Conservation (phyloP, 1,139 yeast species). For the Geotrichum candidum region DNA sequence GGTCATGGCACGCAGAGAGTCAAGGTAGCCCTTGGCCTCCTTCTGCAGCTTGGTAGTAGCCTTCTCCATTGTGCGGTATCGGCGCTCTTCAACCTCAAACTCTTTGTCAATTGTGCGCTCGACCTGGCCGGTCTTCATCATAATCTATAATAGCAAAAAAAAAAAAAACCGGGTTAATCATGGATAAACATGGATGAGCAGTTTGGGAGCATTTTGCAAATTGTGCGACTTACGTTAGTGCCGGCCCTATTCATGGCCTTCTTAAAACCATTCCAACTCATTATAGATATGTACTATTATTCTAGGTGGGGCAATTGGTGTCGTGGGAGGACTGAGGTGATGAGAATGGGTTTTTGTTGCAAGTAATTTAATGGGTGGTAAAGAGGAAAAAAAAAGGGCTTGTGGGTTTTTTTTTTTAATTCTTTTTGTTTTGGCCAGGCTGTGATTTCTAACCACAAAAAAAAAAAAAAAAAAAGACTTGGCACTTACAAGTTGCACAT, state of each 20-base stretch:
- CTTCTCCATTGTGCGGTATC: constrained; percentile 68
- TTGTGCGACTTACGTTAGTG: constrained; percentile 49
- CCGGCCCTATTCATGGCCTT: constrained; percentile 96
- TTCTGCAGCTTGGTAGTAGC: constrained; percentile 80
- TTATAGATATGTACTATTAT: constrained; percentile 27
- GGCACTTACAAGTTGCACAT: too few relatives aligned
- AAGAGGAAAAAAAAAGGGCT: not conserved
- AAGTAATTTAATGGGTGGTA: not conserved
- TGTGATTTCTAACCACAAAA: not conserved
- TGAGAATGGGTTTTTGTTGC: not conserved
- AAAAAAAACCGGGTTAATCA: constrained; percentile 3
- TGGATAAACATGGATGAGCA: not conserved
- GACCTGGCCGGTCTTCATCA: constrained; percentile 70
- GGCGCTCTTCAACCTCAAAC: constrained; percentile 86
- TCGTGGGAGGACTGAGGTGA: not conserved
- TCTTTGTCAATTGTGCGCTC: constrained; percentile 91
- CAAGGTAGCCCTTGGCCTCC: constrained; percentile 91
- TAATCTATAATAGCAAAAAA: constrained; percentile 37
- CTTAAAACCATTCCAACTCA: constrained; percentile 98
- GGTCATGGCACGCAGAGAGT: constrained; percentile 83
- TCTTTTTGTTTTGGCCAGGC: not conserved
- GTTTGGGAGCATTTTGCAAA: not conserved
- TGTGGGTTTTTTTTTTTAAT: not conserved
- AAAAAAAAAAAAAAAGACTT: too few relatives aligned
- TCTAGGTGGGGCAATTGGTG: not conserved